Conservation (phyloP, 1,284 basidiomycete species). For the Ganoderma lingzhi region DNA sequence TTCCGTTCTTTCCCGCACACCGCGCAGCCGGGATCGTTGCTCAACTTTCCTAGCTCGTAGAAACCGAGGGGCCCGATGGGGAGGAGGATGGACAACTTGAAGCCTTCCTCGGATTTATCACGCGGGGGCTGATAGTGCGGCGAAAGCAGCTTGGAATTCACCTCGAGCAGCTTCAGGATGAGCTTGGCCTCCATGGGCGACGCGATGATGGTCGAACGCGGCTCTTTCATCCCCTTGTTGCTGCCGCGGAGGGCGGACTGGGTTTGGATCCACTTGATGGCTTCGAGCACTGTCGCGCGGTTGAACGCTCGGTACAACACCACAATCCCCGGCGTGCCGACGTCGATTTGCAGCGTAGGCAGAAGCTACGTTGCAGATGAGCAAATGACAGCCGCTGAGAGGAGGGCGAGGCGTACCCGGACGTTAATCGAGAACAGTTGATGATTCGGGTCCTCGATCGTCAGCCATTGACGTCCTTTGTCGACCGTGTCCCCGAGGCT, state of each 20-base stretch:
- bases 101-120: constrained; percentile 16
- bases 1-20: constrained; percentile 46
- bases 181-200: constrained; percentile 37
- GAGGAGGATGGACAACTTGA: constrained; percentile 46
- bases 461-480: constrained; percentile 34
- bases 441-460: constrained; percentile 38
- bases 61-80: constrained; percentile 48
- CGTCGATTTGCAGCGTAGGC: constrained; percentile 38
- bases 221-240: neutral
- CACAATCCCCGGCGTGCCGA: constrained; percentile 43
- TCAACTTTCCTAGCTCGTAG: constrained; percentile 46
- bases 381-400: constrained; percentile 15
- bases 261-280: constrained; percentile 25
- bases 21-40: constrained; percentile 45
- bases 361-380: constrained; percentile 37
- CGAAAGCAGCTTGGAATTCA: constrained; percentile 34
- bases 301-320: constrained; percentile 39
- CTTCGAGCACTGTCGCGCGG: constrained; percentile 2
- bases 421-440: constrained; percentile 40
- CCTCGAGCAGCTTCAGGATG: neutral
- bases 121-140: constrained; percentile 37
- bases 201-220: constrained; percentile 36
- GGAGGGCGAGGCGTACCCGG: constrained; percentile 32
- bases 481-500: constrained; percentile 42
- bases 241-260: constrained; percentile 35